phyloP scores from a whole-genome alignment of 2,329 filamentous ascomycete genomes.

The Bipolaris cookei region DNA sequence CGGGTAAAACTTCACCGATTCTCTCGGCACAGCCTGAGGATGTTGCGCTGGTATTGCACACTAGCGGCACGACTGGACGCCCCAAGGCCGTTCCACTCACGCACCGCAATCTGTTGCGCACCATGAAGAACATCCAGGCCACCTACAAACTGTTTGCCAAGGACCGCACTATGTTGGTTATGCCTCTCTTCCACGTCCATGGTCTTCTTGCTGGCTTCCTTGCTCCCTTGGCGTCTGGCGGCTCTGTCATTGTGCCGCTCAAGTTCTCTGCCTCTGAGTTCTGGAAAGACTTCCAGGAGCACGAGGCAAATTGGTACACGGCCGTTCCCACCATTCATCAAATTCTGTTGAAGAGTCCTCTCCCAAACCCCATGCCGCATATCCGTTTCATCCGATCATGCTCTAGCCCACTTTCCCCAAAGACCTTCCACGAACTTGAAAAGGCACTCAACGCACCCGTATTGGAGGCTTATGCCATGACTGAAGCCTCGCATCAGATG shows the following conservation, averaged over 20 bases:
- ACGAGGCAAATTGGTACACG: slow-evolving; percentile 89
- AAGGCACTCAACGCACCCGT: slow-evolving; percentile 78
- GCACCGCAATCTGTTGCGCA: slow-evolving; percentile 79
- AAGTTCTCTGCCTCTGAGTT: slow-evolving; percentile 85
- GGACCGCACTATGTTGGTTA: slow-evolving; percentile 84
- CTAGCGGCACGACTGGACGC: slow-evolving; percentile 81
- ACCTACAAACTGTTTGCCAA: slow-evolving; percentile 74
- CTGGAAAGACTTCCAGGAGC: slow-evolving; percentile 75
- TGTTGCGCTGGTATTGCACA: slow-evolving; percentile 81
- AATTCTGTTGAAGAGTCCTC: slow-evolving; percentile 77
- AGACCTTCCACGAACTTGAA: slow-evolving; percentile 80
- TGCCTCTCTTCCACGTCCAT: slow-evolving; percentile 91
- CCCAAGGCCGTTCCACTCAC: slow-evolving; percentile 84
- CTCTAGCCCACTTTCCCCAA: slow-evolving; percentile 82
- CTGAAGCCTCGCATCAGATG: slow-evolving; percentile 86
- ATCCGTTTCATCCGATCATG: slow-evolving; percentile 91
- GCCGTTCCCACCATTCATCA: slow-evolving; percentile 94
- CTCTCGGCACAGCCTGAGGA: slow-evolving; percentile 73
- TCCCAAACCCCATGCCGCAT: slow-evolving; percentile 69
- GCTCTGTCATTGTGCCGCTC: slow-evolving; percentile 77
- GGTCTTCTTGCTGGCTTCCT: slow-evolving; percentile 85
- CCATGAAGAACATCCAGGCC: slow-evolving; percentile 81
- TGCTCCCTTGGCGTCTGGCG: slow-evolving; percentile 75
- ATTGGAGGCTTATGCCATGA: slow-evolving; percentile 91
- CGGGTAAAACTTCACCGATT: slow-evolving; percentile 57